Conservation (phyloP, 768 basidiomycete genomes). For the Tricholomella constricta region DNA sequence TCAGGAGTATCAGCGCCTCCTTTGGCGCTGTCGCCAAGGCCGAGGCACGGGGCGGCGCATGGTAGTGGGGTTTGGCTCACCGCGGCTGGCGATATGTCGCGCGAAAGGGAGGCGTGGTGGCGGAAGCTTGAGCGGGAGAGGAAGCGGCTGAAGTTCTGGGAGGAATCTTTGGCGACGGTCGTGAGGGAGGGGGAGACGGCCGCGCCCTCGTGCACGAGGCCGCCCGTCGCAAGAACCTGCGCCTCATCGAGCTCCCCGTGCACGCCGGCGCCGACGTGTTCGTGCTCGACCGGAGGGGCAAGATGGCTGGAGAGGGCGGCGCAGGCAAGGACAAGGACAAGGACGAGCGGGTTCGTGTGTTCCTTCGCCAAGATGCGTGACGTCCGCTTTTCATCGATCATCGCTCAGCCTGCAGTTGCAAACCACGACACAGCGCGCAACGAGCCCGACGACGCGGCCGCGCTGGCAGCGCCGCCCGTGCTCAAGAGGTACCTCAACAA, state of each 20-base stretch:
- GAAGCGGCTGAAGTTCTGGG: constrained; percentile 75
- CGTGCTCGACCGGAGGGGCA: constrained; percentile 75
- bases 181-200: constrained; percentile 85
- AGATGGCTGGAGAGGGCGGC: constrained; percentile 60
- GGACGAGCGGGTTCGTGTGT: constrained; percentile 80
- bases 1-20: too few relatives aligned
- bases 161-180: constrained; percentile 84
- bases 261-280: constrained; percentile 90
- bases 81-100: constrained; percentile 69
- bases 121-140: constrained; percentile 64
- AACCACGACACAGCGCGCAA: constrained; percentile 80
- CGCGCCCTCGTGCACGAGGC: constrained; percentile 86
- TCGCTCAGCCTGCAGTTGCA: constrained; percentile 68
- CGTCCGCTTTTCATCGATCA: too few relatives aligned
- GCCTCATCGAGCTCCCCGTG: constrained; percentile 79
- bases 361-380: constrained; percentile 81
- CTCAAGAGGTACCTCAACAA: constrained; percentile 86
- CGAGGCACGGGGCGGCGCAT: too few relatives aligned
- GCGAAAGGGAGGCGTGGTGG: constrained; percentile 84
- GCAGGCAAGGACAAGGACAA: constrained; percentile 78
- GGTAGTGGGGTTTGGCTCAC: constrained; percentile 59
- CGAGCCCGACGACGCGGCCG: constrained; percentile 29
- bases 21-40: too few relatives aligned
- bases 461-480: constrained; percentile 51
- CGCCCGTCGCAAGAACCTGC: constrained; percentile 75